Conservation (phyloP, 225 moss, liverwort and hornwort species). For the Marchantia paleacea region DNA sequence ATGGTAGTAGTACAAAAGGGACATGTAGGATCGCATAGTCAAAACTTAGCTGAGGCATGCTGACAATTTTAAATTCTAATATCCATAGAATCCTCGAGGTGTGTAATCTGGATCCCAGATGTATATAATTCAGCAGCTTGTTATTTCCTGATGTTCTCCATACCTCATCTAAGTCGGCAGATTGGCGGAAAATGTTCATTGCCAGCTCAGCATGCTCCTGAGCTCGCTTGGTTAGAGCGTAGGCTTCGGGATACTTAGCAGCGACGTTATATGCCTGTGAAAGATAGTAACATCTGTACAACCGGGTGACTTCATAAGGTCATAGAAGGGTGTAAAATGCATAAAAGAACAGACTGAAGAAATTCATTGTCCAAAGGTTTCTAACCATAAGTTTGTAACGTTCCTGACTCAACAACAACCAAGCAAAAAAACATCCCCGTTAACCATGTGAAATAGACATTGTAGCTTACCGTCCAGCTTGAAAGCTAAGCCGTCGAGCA, state of each 20-base stretch:
- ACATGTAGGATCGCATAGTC: neutral
- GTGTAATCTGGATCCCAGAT: too few relatives aligned
- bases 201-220: slow-evolving; percentile 59
- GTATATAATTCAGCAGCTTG: too few relatives aligned
- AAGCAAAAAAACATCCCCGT: neutral
- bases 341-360: neutral
- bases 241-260: slow-evolving; percentile 79
- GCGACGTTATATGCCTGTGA: slow-evolving; percentile 77
- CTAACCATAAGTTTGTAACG: neutral
- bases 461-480: slow-evolving; percentile 65
- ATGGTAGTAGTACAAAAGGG: neutral
- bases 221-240: slow-evolving; percentile 66
- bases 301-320: neutral
- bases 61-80: neutral
- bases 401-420: neutral
- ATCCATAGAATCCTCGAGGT: neutral
- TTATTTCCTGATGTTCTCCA: neutral
- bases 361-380: neutral
- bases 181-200: slow-evolving; percentile 32
- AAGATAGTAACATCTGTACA: slow-evolving; percentile 75
- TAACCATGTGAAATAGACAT: neutral
- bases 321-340: neutral
- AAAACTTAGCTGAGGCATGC: too few relatives aligned
- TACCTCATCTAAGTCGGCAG: slow-evolving; percentile 39
- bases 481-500: slow-evolving; percentile 58